Base-by-base conservation (phyloP, 306 rosid species). In the Malus sylvestris region DNA sequence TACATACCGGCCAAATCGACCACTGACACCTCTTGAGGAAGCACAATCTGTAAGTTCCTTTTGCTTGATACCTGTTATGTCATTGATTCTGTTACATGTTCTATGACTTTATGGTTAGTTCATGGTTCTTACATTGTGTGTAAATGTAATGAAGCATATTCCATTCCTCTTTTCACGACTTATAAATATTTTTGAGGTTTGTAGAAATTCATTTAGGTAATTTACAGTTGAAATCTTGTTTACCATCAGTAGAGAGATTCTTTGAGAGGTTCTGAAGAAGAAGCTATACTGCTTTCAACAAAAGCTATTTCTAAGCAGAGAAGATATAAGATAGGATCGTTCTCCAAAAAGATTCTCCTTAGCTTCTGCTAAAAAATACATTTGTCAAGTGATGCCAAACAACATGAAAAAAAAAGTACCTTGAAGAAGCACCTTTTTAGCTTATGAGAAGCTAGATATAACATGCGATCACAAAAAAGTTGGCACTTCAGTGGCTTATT, bases 1-100 rank as follows among this genome's bases (percentile, higher is more conserved):
- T 76, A 91, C 98, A 27, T 93, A 87, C 73, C 88, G 98, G 58
- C 98, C 93, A 46, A 88, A 85, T 83, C 88, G 96, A 59, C 92
- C 93, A 23, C 70, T 93, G 83, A 82, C 85, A 65, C 83, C 81
- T 8, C 90, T 84, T 70, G 98, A 93, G 75, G 98, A 93, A 89
- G 55, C 86, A 62, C 98, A 91, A 85, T 76, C 96, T 33, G 98
- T 93, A 88, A 82, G 81, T 60, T 59, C 70, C 51, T 20, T 2
- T 49, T 15, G 13, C 46, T 30, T 15, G 15, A 23, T 49, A 51
- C 45, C 46, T 23, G 15, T 57, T 33, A 16, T 67, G 20, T 15
- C 35, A 67, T 33, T n/a, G 19, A 55, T 52, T 16, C 1, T 64
- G 68, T 64, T 64, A 64, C 3, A 32, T 30, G 3, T 64, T 64